Base-by-base conservation (phyloP, 2,329 filamentous ascomycete genomes). In the Zalaria sp. region DNA sequence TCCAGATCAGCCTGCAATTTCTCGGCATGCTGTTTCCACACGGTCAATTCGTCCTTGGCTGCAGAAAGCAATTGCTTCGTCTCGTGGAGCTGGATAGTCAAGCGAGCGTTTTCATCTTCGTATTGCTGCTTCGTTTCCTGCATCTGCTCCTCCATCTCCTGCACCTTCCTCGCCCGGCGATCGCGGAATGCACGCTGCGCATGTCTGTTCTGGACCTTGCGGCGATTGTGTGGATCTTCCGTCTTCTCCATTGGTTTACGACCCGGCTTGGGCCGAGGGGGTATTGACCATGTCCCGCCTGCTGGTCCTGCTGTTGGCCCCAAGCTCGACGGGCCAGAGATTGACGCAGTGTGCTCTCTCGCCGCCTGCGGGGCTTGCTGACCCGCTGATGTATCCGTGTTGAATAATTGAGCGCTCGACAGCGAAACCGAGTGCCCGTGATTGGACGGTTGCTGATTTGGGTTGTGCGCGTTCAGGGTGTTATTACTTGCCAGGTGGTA, bases 101-200 rank as follows among this genome's bases (percentile, higher is more conserved):
- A 29, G 10, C 25, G 7, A 10, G 9, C n/a, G 25, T 28, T 38
- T 5, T 35, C 25, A 4, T 10, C 8, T 2, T 25, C 9, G 28
- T 96, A 64, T 10, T 38, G 37, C n/a, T 27, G 25, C 9, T 66
- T 69, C 35, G 69, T 60, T 40, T 68, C 60, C 39, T 74, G 66
- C 4, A 58, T 48, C 41, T 57, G 51, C 26, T 45, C 42, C 46
- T 73, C 66, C 37, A 77, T 62, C 48, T 75, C 88, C 34, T 82
- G 80, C 5, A 95, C 84, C 34, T 85, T 82, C 25, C 85, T 84
- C 2, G 85, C 85, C 48, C 89, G 77, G 44, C 89, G 73, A 63
- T 94, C 87, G 29, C 89, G 75, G 62, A 96, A 96, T 1, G 83
- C 85, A 44, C 89, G 72, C 65, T 96, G 89, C 3, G 89, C 89